A percentile compares a stretch with the other conserved stretches of the same genome.
These are phyloP conservation scores for Dothistroma septosporum DNA, from an alignment of 2,329 filamentous ascomycete genomes.

Conservation along the genomic window DNA sequence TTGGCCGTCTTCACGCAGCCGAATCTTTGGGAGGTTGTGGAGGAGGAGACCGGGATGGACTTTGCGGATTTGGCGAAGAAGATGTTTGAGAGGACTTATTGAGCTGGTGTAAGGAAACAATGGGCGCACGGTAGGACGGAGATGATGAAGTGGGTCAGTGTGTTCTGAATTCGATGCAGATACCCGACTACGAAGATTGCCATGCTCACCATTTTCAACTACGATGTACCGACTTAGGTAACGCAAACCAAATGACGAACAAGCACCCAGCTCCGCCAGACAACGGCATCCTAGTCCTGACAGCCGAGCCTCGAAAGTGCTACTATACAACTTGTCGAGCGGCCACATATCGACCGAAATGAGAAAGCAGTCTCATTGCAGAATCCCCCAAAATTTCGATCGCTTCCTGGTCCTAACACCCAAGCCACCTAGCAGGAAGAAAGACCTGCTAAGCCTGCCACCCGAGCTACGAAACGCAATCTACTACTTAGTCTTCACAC, in stretches of 20 bases:
- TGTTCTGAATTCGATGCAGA: background rate
- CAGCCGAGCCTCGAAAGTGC: background rate
- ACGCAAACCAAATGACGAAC: no score
- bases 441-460: background rate
- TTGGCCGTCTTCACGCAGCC: conserved; percentile 96
- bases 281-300: background rate
- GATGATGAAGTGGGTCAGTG: background rate
- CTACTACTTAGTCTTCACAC: background rate
- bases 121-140: background rate
- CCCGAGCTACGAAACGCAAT: background rate
- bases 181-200: background rate
- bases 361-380: background rate
- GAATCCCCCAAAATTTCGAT: background rate
- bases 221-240: background rate
- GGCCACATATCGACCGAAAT: background rate
- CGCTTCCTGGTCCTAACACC: background rate
- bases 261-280: no score
- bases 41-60: conserved; percentile 53
- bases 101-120: background rate
- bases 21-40: conserved; percentile 76
- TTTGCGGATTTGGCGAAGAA: conserved; percentile 22
- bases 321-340: background rate
- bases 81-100: conserved; percentile 24
- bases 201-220: background rate
- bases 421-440: background rate